phyloP scores from a whole-genome alignment of 2,329 filamentous ascomycete species.

The Aureobasidium sp. region DNA sequence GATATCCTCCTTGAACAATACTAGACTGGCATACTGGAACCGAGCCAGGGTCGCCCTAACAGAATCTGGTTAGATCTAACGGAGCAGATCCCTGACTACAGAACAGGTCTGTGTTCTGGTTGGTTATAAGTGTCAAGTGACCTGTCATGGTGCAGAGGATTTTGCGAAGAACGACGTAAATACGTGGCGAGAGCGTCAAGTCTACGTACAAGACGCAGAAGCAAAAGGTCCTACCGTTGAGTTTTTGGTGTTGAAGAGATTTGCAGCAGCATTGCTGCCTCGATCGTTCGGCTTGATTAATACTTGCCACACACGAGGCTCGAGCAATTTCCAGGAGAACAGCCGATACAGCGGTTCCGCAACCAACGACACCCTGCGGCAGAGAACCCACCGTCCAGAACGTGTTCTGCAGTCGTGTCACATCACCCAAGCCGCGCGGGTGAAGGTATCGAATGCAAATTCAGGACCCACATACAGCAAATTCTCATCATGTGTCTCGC shows the following conservation, averaged over 20 bases:
- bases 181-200: neutral
- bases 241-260: no score
- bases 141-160: no score
- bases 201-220: neutral
- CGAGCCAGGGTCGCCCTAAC: neutral
- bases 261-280: neutral
- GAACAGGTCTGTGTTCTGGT: no score
- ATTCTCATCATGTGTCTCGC: neutral
- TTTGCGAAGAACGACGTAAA: no score
- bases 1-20: neutral
- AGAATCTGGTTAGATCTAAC: neutral
- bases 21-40: neutral
- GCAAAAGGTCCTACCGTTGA: neutral
- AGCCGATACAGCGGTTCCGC: neutral
- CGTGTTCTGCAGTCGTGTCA: conserved; percentile 1
- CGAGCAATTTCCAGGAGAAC: neutral
- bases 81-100: no score
- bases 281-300: neutral
- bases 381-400: neutral
- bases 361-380: neutral
- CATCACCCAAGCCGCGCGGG: conserved; percentile 10
- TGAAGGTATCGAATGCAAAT: neutral
- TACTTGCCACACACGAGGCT: neutral
- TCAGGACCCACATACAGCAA: neutral
- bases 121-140: no score